Evolutionary conservation across 2,329 filamentous ascomycete genomes (phyloP), one percentile per base, ranked within the genome.

Genomic region (Colletotrichum cereale): DNA sequence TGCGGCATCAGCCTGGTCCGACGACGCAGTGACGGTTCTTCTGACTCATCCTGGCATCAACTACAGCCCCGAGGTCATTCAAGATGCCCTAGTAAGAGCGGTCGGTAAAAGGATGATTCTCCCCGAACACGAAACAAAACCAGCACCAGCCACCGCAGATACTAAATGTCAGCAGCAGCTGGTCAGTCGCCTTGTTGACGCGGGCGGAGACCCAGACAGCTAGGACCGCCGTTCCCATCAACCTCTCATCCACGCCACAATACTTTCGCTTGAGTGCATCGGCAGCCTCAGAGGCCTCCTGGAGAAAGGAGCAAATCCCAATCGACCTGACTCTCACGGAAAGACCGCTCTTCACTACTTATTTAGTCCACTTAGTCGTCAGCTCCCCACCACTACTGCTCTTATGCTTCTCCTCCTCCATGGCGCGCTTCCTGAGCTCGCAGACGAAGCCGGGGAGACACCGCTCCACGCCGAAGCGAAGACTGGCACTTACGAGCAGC

Each of bases 301-400:
- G 24, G 76, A 76, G 52, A 76, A 73, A 31, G 78, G 77, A 8
- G 76, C 74, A n/a, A 68, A 78, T 36, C 63, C 75, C 12, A 76
- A 78, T 60, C 53, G 38, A 21, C 31, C 34, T 14, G 53, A 73
- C 34, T 24, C 10, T 1, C 24, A 42, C 31, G 72, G 75, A n/a
- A 66, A 65, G 58, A 72, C 75, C 26, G 74, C 75, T 21, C 74
- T 79, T 16, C 76, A 78, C 64, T 24, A 62, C 55, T 62, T 78
- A 5, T 73, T 62, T 16, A 53, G 38, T 14, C 67, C 74, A 5
- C 63, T 71, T 8, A 34, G 26, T 36, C 44, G 70, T 74, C 38
- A 66, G 71, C 34, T 70, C 66, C 8, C 75, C 77, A 36, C 62
- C 60, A 24, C 40, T 76, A 8, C 63, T 78, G 29, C 52, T 36